Evolutionary conservation across 495 filamentous ascomycete species (phyloP), one percentile per base, ranked within the genome.

Genomic region (Platismatia glauca): DNA sequence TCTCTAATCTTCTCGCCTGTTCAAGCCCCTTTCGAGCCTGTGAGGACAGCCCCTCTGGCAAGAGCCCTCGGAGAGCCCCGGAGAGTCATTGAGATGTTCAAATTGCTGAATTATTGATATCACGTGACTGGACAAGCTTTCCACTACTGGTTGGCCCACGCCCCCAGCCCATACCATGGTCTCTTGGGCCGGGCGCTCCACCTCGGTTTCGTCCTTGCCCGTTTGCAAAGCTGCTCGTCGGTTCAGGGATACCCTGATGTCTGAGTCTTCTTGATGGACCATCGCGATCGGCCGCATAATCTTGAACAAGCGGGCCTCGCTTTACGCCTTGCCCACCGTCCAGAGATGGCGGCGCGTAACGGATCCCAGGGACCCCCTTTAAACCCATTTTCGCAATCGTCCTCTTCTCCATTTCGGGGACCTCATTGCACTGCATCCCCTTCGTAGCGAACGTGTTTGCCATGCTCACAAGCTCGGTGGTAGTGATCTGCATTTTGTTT

Each of bases 291-390:
- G 35, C 39, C 38, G 46, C n/a, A 27, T 50, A 31, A 16, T 61
- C 59, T 16, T 38, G 38, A 35, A 20, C 27, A 41, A 48, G 34
- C 12, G 29, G 7, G 37, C 18, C n/a, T 27, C 35, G 43, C 34
- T 61, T 61, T 29, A 33, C n/a, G 48, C 16, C 18, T 33, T 48
- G 18, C 41, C 33, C 27, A 11, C 34, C 50, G 22, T 16, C 16
- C 12, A n/a, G 24, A 13, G 18, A n/a, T 33, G 59, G 50, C 24
- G 52, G 33, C 35, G 57, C 75, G 56, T 73, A 77, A 60, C 72
- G 76, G 62, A 80, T 73, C 11, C 78, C 78, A 29, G 74, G 74
- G 35, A 79, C 71, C 31, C 78, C 78, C 70, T 79, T 79, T 57
- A 80, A 43, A 0, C 77, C 78, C 78, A 80, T 79, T 67, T 80